Evolutionary conservation across 2,329 filamentous ascomycete genomes (phyloP).

Genomic region (Aspergillus novoparasiticus): DNA sequence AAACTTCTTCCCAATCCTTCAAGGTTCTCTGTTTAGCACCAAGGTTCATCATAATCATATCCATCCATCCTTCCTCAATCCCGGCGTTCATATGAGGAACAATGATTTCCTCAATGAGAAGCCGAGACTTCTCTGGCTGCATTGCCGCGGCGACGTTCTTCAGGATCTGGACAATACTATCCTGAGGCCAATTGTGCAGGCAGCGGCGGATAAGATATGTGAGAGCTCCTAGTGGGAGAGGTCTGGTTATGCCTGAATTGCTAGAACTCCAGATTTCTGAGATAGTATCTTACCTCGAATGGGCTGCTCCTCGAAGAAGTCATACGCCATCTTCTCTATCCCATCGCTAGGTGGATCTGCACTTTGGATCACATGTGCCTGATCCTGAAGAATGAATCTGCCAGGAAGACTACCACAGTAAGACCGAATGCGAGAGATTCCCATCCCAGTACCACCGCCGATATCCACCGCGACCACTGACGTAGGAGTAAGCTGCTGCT

Average conservation of each 20-base stretch:
- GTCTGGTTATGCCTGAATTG: not conserved
- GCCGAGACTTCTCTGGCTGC: not conserved
- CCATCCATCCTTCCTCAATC: not conserved
- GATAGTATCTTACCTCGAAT: constrained; percentile 39
- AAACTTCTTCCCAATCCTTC: not conserved
- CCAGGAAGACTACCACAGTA: not conserved
- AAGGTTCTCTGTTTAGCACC: not conserved
- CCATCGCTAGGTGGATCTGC: not conserved
- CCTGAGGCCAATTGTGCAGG: not conserved
- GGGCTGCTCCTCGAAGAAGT: constrained; percentile 23
- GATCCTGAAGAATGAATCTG: not conserved
- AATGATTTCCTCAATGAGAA: not conserved
- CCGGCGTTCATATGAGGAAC: not conserved
- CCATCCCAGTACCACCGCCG: not conserved
- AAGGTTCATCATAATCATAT: not conserved
- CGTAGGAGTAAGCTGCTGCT: too few relatives aligned
- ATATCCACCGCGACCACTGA: not conserved
- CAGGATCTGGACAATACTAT: not conserved
- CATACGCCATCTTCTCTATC: not conserved
- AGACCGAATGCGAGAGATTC: not conserved
- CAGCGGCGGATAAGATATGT: not conserved
- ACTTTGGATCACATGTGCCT: not conserved
- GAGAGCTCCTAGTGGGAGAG: not conserved
- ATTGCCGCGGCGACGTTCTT: not conserved
- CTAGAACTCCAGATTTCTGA: fast-evolving